A percentile compares a stretch with the other conserved stretches of the same genome.
Conservation (phyloP, 331 rosid species). For the Acacia pycnantha region DNA sequence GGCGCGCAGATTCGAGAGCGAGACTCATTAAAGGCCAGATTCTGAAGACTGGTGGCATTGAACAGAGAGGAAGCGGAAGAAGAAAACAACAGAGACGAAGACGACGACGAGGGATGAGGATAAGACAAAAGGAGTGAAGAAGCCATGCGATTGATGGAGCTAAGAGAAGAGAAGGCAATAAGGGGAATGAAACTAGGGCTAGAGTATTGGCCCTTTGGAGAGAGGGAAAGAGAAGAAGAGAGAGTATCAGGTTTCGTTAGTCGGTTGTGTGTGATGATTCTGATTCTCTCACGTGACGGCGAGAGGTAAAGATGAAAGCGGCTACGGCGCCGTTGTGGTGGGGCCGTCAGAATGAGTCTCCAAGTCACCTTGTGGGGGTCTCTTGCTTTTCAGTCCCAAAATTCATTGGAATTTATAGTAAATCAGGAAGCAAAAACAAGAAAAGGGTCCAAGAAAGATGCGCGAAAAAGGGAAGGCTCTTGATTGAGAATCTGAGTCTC, state of each 20-base stretch:
- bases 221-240: not conserved
- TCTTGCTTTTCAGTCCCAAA: not conserved
- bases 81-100: slow-evolving; percentile 34
- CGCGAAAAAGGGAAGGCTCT: not conserved
- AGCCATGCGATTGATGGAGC: slow-evolving; percentile 53
- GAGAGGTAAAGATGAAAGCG: not conserved
- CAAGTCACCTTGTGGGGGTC: not conserved
- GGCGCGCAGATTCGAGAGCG: slow-evolving; percentile 34
- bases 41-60: slow-evolving; percentile 19
- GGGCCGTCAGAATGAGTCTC: not conserved
- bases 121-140: slow-evolving; percentile 56
- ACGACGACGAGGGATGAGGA: slow-evolving; percentile 31
- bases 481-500: not conserved
- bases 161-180: not conserved
- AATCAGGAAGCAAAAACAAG: no score
- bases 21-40: slow-evolving; percentile 27
- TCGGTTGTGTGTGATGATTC: not conserved
- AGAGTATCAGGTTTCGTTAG: slow-evolving; percentile 7
- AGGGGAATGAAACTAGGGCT: slow-evolving; percentile 23
- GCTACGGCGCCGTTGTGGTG: slow-evolving; percentile 22
- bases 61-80: slow-evolving; percentile 43
- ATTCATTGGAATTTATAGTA: not conserved
- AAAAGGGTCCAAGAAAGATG: not conserved
- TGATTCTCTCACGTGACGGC: slow-evolving; percentile 6
- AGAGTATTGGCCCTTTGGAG: not conserved